Evolutionary conservation across 257 asterid genomes (phyloP), one percentile per base, ranked within the genome.

Genomic region (Pogostemon cablin): DNA sequence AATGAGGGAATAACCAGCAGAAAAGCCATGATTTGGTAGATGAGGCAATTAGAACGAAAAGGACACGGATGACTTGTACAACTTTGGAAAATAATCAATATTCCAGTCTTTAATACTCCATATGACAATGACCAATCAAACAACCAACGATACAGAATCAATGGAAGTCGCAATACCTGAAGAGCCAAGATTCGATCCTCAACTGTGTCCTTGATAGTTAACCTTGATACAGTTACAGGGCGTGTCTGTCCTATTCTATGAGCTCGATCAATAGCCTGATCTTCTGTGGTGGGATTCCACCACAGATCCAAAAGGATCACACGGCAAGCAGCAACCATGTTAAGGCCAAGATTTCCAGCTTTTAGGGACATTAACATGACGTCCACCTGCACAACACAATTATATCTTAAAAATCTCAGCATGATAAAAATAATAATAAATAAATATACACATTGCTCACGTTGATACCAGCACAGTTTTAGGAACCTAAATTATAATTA

Each of bases 231-330:
- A 53, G 93, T 90, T 69, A 91, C 98, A 2, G 92, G 85, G 61
- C 97, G 95, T 49, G 95, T 95, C 81, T 95, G 98, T 34, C 99
- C 99, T 64, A 95, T 95, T 78, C 99, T 89, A 69, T 95, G 99
- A 64, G 98, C 99, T 64, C 99, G 87, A 77, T 95, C 98, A 78
- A 95, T 77, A 47, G 99, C 99, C 83, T 95, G 99, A 77, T 95
- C 99, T 84, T 95, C 99, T 35, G 99, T 90, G 25, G 99, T 82
- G 55, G 99, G 99, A 85, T 91, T 95, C 99, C 99, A 95, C 99
- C 99, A 95, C 72, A 91, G 98, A 84, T 95, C 99, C 87, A 95
- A 82, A 75, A 95, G 96, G 72, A 95, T 89, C 65, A 95, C 96
- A 3, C 89, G 98, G 77, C 87, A 84, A 42, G 99, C 99, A 15